These are phyloP conservation scores for Rhizoctonia solani DNA, from an alignment of 1,284 basidiomycete genomes.

Conservation along the genomic window DNA sequence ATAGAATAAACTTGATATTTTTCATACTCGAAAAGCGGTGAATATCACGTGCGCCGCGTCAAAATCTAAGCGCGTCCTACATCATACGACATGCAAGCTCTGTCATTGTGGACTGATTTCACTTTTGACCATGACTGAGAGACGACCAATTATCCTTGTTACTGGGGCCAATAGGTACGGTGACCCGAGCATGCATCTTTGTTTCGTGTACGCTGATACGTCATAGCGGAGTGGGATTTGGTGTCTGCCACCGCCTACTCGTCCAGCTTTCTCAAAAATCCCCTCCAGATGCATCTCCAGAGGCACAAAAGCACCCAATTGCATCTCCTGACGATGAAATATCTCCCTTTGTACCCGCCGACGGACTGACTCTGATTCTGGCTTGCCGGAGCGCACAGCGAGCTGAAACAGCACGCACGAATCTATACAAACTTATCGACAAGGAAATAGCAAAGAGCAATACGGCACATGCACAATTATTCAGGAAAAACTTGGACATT, in stretches of 20 bases:
- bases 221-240: slow-evolving; percentile 79
- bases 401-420: slow-evolving; percentile 63
- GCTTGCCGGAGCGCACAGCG: slow-evolving; percentile 74
- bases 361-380: slow-evolving; percentile 76
- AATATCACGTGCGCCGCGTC: too few species aligned
- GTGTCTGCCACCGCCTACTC: slow-evolving; percentile 81
- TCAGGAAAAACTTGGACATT: slow-evolving; percentile 65
- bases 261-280: slow-evolving; percentile 61
- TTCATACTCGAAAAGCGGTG: too few species aligned
- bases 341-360: slow-evolving; percentile 45
- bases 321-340: slow-evolving; percentile 6
- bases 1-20: not conserved
- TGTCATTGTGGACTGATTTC: not conserved
- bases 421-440: slow-evolving; percentile 62
- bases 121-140: not conserved
- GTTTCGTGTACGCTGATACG: slow-evolving; percentile 12
- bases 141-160: slow-evolving; percentile 56
- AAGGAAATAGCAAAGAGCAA: slow-evolving; percentile 49
- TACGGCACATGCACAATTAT: slow-evolving; percentile 56
- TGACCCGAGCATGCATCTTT: slow-evolving; percentile 29
- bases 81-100: slow-evolving; percentile 14
- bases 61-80: too few species aligned
- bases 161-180: slow-evolving; percentile 71
- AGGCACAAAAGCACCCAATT: slow-evolving; percentile 42
- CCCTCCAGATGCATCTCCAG: slow-evolving; percentile 57